Conservation (phyloP, 2,329 filamentous ascomycete genomes). For the Monosporascus sp. region DNA sequence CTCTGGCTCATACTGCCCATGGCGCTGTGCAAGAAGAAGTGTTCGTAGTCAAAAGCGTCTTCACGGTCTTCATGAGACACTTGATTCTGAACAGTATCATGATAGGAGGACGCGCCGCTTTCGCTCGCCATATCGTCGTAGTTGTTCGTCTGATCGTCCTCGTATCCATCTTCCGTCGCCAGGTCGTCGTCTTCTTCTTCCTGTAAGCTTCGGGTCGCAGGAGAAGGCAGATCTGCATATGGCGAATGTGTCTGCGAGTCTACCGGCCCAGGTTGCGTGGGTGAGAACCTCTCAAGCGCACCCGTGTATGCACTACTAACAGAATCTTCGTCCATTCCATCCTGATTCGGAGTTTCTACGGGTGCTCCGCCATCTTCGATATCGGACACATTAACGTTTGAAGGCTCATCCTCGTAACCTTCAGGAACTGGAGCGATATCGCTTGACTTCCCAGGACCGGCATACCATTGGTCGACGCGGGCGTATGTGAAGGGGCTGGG, state of each 20-base stretch:
- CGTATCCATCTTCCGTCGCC: conserved; percentile 23
- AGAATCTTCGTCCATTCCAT: conserved; percentile 22
- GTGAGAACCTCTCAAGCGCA: conserved; percentile 19
- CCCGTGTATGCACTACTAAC: conserved; percentile 22
- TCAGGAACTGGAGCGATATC: conserved; percentile 12
- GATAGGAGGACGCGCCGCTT: conserved; percentile 58
- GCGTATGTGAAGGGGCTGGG: conserved; percentile 77
- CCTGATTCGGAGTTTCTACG: conserved; percentile 1
- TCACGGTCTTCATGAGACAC: conserved; percentile 86
- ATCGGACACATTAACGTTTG: conserved; percentile 8
- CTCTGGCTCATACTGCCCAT: conserved; percentile 69
- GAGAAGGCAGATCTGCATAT: conserved; percentile 2
- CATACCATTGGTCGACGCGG: conserved; percentile 48
- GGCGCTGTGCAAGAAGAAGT: conserved; percentile 91
- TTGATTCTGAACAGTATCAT: conserved; percentile 53
- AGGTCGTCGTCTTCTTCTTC: conserved; percentile 20
- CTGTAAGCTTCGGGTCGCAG: conserved; percentile 24
- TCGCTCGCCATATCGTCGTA: conserved; percentile 47
- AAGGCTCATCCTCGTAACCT: conserved; percentile 6
- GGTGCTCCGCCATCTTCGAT: conserved; percentile 14
- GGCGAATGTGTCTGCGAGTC: conserved; percentile 6
- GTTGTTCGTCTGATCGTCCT: conserved; percentile 32
- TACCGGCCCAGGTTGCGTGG: conserved; percentile 14
- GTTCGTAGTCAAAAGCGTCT: conserved; percentile 93
- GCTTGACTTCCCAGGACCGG: conserved; percentile 24